Conservation (phyloP, 306 rosid genomes). For the Vigna reflexopilosa region DNA sequence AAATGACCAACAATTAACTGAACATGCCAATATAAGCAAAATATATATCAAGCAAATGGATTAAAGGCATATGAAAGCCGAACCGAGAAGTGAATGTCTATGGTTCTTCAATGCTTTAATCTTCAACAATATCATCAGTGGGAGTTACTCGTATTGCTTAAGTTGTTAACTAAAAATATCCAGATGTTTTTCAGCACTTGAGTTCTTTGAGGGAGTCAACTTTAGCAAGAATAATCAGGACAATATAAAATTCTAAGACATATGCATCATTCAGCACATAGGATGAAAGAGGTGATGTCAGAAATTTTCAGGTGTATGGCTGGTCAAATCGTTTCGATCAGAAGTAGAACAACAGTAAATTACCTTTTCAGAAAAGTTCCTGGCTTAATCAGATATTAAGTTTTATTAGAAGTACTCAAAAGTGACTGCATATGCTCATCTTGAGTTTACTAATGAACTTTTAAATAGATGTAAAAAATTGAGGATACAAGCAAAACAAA, state of each 20-base stretch:
- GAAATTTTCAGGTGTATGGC: conserved; percentile 7
- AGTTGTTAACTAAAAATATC: neutral
- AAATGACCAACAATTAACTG: neutral
- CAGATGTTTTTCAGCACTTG: conserved; percentile 20
- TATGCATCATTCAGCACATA: conserved; percentile 16
- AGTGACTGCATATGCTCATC: neutral
- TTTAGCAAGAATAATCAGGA: conserved; percentile 29
- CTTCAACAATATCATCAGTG: conserved; percentile 12
- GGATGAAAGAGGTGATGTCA: conserved; percentile 11
- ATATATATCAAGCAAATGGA: conserved; percentile 23
- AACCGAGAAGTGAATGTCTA: neutral
- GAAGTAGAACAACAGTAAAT: conserved; percentile 25
- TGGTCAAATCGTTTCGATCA: neutral
- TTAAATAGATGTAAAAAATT: neutral
- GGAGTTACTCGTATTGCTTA: neutral
- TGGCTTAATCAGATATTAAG: conserved; percentile 3
- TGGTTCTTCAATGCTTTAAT: conserved; percentile 6
- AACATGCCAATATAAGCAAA: conserved; percentile 9
- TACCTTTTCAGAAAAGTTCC: neutral
- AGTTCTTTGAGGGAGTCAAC: conserved; percentile 11
- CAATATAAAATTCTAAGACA: conserved; percentile 9
- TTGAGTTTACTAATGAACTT: neutral
- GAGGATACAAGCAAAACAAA: neutral
- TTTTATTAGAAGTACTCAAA: conserved; percentile 11
- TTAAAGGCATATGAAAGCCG: neutral